phyloP scores from a whole-genome alignment of 2,329 filamentous ascomycete genomes.

The Coniochaeta sp. region DNA sequence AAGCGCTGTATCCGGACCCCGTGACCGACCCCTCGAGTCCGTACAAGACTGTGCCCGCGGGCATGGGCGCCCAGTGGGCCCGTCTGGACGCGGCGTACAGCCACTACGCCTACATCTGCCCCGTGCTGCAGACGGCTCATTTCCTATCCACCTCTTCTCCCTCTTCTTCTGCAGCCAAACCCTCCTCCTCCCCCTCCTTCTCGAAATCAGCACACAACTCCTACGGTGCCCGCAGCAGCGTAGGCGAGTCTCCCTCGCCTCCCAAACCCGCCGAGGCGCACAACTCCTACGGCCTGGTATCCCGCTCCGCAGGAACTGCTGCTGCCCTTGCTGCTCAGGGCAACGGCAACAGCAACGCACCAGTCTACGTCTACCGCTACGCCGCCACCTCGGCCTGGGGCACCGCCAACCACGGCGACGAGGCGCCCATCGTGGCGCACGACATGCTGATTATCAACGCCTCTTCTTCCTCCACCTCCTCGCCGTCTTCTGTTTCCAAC shows the following conservation, averaged over 20 bases:
- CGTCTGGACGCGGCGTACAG: constrained; percentile 54
- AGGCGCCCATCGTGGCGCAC: constrained; percentile 35
- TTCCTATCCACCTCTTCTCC: constrained; percentile 23
- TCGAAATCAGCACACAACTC: background rate
- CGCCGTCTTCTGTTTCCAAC: too few relatives aligned
- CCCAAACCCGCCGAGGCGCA: background rate
- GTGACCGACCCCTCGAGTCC: constrained; percentile 19
- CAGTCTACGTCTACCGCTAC: constrained; percentile 53
- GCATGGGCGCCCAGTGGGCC: constrained; percentile 47
- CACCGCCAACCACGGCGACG: constrained; percentile 41
- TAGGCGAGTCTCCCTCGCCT: background rate
- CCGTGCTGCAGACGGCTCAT: constrained; percentile 53
- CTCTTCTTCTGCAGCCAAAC: too few relatives aligned
- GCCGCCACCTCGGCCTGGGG: constrained; percentile 36
- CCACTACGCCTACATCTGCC: constrained; percentile 59
- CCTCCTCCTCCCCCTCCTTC: background rate
- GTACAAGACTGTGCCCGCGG: constrained; percentile 23
- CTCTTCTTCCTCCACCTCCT: too few relatives aligned
- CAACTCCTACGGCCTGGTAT: background rate
- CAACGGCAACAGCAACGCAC: too few relatives aligned
- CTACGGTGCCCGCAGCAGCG: background rate
- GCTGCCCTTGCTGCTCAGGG: too few relatives aligned
- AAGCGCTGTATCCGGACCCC: constrained; percentile 58
- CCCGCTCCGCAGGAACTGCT: too few relatives aligned
- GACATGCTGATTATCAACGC: too few relatives aligned